A percentile compares a stretch with the other conserved stretches of the same genome.
Conservation (phyloP, 495 filamentous ascomycete species). For the Neurospora sp. region DNA sequence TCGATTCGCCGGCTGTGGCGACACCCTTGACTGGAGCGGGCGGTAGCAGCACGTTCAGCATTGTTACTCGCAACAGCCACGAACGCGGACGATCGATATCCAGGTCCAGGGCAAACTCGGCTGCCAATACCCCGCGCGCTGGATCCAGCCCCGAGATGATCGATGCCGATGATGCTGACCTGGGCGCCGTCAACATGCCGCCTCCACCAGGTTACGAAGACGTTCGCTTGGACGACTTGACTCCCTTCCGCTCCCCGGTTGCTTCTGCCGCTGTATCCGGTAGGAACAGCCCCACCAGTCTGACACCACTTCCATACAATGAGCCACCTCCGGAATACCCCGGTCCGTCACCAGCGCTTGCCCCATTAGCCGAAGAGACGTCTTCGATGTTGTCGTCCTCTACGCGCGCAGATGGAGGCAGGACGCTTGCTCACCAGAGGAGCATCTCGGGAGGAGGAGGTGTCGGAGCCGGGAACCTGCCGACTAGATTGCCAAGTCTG, state of each 20-base stretch:
- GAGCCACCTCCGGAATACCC: conserved; percentile 44
- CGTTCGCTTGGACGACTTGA: conserved; percentile 37
- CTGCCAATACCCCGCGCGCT: conserved; percentile 18
- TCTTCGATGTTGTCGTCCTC: background rate
- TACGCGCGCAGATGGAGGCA: background rate
- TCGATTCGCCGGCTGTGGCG: conserved; percentile 12
- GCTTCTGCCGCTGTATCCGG: conserved; percentile 18
- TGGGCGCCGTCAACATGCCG: conserved; percentile 40
- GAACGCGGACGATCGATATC: background rate
- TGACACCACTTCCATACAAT: conserved; percentile 9
- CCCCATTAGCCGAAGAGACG: background rate
- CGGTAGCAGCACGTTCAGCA: conserved; percentile 13
- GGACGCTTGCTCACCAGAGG: background rate
- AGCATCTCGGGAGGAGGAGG: background rate
- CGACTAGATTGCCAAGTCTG: background rate
- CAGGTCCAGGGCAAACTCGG: conserved; percentile 22
- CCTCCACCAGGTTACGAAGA: conserved; percentile 45
- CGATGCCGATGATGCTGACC: conserved; percentile 34
- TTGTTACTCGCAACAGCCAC: conserved; percentile 2
- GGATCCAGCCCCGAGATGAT: conserved; percentile 33
- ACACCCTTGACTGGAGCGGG: conserved; percentile 7
- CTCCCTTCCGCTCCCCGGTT: conserved; percentile 19
- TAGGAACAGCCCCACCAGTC: conserved; percentile 15
- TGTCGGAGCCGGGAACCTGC: background rate
- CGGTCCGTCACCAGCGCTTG: conserved; percentile 15